Evolutionary conservation across 75 land plant species (phyloP).

Genomic region (Larix kaempferi): DNA sequence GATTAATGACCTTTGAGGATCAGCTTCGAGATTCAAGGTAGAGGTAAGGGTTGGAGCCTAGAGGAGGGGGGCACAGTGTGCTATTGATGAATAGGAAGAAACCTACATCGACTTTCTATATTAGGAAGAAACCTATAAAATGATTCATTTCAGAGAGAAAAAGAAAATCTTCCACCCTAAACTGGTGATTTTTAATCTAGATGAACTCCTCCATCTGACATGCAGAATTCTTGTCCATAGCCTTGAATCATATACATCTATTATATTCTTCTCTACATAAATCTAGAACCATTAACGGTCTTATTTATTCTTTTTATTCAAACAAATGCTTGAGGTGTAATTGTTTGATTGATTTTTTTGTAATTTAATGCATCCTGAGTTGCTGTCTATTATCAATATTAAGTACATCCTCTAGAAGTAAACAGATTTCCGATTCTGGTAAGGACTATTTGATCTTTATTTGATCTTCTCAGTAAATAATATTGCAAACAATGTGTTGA

Average conservation of each 20-base stretch:
- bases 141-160: too few relatives aligned
- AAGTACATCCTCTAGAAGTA: not conserved
- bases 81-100: too few relatives aligned
- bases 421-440: not conserved
- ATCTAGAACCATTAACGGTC: not conserved
- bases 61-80: too few relatives aligned
- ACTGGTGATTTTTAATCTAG: too few relatives aligned
- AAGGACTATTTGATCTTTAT: not conserved
- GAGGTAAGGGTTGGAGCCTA: too few relatives aligned
- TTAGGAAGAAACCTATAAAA: too few relatives aligned
- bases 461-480: not conserved
- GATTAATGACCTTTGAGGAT: too few relatives aligned
- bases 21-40: too few relatives aligned
- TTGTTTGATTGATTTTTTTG: not conserved
- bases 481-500: not conserved
- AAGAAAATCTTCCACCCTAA: too few relatives aligned
- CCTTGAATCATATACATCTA: not conserved
- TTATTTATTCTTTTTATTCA: not conserved
- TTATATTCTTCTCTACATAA: not conserved
- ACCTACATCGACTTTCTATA: too few relatives aligned
- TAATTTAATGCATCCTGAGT: not conserved
- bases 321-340: not conserved
- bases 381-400: not conserved
- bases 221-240: not conserved
- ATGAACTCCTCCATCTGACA: too few relatives aligned